Base-by-base conservation (phyloP, 768 basidiomycete genomes). In the Boletus bicolor region DNA sequence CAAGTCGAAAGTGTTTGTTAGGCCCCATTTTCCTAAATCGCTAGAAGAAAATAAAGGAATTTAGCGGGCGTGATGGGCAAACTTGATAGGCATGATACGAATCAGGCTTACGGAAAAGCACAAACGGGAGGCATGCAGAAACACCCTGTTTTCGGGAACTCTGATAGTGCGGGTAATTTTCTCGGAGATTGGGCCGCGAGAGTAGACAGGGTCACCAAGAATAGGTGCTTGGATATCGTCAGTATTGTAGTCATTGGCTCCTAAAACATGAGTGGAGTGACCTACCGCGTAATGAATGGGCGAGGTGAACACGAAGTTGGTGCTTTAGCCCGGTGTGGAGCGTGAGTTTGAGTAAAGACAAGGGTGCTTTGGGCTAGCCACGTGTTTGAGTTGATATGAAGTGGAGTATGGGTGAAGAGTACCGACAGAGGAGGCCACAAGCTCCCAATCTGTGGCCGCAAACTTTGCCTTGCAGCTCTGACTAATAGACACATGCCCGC, bases 291-390 rank as follows among this genome's bases (percentile, higher is more conserved):
- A 87, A 65, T 53, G 72, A 72, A 46, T 78, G 73, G 1, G 86
- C 78, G 34, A 84, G 65, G 56, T 89, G 87, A 14, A 86, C 73
- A n/a, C 87, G 79, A 34, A 89, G 77, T 61, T 89, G 87, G 54
- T 89, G 87, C 66, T 88, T 88, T 52, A 81, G 68, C 4, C 86
- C 87, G 15, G 87, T 87, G 48, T 79, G 69, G 19, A 86, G 75
- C 11, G 72, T 75, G 15, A 89, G 73, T 38, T 75, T 76, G 39
- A 89, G 68, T 48, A 89, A 75, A 2, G 84, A 81, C 30, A 87
- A 52, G 19, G 85, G 84, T 4, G 68, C 75, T 44, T 53, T 69
- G 58, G 53, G 76, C 75, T 75, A 47, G 21, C 48, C 53, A 46
- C 47, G 36, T 57, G 62, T 68, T 74, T 78, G 42, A 47, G 41